Evolutionary conservation across 2,329 filamentous ascomycete genomes (phyloP), one percentile per base, ranked within the genome.

Genomic region (Aspergillus cejpii): DNA sequence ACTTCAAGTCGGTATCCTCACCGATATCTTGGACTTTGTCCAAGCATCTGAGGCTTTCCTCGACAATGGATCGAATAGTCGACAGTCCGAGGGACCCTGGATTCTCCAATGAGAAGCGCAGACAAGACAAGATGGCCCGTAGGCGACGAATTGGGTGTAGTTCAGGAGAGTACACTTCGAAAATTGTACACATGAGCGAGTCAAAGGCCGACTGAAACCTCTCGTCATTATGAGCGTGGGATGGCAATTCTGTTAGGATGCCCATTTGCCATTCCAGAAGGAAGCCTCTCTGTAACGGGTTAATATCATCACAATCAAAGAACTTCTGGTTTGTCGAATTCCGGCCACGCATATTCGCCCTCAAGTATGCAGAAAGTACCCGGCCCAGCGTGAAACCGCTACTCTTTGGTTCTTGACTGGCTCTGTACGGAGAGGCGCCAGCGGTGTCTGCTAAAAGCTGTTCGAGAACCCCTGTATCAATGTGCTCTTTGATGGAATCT

Each of bases 401-500:
- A 24, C 59, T 66, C 31, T 67, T 59, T 3, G 65, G 52, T 41
- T 68, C 55, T 34, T 66, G 63, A 42, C 57, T 64, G 3, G 60
- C 49, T 20, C 49, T 49, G 37, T 54, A 50, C 5, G 59, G 58
- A 14, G 63, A 60, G 6, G 51, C 53, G 7, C 54, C 57, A 3
- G 54, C 34, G 6, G 62, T 56, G 28, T 51, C 51, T 8, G 57
- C 55, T 1, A 54, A 43, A 10, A 66, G 55, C 27, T 64, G 50
- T 5, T 60, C 50, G 43, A 74, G 49, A 14, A 58, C 51, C 2
- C 66, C 71, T 15, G 60, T 52, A 3, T 62, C 53, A 24, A 73
- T 62, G 50, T 73, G 65, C 40, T 68, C 65, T 17, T 57, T 52
- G 28, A 74, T 65, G 3, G 71, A 67, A 33, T 66, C 62, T 28